A percentile compares a stretch with the other conserved stretches of the same genome.
Evolutionary conservation across 2,329 filamentous ascomycete genomes (phyloP).

Genomic region (Tricladium varicosporioides): DNA sequence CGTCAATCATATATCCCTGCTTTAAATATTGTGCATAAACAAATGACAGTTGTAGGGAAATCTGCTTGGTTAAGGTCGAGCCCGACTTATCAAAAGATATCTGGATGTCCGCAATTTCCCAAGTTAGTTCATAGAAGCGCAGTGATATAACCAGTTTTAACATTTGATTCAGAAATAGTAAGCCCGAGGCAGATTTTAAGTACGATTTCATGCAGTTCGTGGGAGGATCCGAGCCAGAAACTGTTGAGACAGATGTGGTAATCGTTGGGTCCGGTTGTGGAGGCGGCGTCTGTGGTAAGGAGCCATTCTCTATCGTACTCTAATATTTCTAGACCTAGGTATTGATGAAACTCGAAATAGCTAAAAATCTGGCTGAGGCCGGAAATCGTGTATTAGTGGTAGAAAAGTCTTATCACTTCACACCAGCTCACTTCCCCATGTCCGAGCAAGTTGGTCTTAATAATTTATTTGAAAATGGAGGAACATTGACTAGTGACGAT

Average conservation of each 20-base stretch:
- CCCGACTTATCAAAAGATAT: conserved; percentile 51
- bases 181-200: conserved; percentile 36
- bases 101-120: conserved; percentile 57
- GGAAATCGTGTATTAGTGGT: conserved; percentile 75
- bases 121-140: conserved; percentile 11
- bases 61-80: conserved; percentile 45
- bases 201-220: conserved; percentile 33
- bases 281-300: conserved; percentile 60
- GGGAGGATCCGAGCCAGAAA: conserved; percentile 43
- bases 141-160: neutral
- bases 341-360: conserved; percentile 33
- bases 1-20: conserved; percentile 51
- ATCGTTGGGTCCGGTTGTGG: conserved; percentile 87
- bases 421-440: conserved; percentile 74
- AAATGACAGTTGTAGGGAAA: conserved; percentile 53
- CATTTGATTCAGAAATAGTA: conserved; percentile 27
- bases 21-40: conserved; percentile 54
- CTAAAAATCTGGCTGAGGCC: conserved; percentile 76
- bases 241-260: conserved; percentile 75
- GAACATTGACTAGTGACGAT: conserved; percentile 55
- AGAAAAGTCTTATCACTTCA: conserved; percentile 78
- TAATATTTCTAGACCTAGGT: neutral
- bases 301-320: neutral
- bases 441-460: conserved; percentile 54
- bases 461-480: conserved; percentile 70